Conservation (phyloP, 169 alveolate genomes). For the Plasmodium reichenowi region DNA sequence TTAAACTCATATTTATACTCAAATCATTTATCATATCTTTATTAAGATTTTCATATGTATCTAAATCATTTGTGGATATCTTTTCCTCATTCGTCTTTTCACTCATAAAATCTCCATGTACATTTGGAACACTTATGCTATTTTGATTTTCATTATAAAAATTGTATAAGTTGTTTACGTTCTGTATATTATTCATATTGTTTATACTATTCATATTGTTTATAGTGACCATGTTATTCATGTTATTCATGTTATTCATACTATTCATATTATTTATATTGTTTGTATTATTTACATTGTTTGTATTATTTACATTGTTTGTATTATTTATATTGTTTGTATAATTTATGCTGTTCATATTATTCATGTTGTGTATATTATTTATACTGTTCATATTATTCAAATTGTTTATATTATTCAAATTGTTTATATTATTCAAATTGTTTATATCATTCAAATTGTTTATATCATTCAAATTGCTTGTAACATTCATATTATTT, state of each 20-base stretch:
- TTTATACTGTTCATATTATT: not conserved
- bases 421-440: not conserved
- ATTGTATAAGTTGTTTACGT: not conserved
- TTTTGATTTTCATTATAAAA: not conserved
- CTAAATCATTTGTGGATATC: not conserved
- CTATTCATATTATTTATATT: not conserved
- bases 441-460: not conserved
- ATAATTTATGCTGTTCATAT: not conserved
- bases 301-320: not conserved
- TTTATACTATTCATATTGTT: not conserved
- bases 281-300: not conserved
- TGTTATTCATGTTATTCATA: not conserved
- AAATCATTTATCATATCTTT: not conserved
- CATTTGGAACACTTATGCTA: not conserved
- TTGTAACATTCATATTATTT: not conserved
- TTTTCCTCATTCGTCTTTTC: not conserved
- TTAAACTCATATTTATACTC: constrained; percentile 3
- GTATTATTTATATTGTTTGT: not conserved
- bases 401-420: not conserved
- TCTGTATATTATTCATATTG: not conserved
- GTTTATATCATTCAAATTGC: not conserved
- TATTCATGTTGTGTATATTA: not conserved
- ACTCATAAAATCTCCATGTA: not conserved
- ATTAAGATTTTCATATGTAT: not conserved
- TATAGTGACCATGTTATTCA: not conserved